phyloP scores from a whole-genome alignment of 2,329 filamentous ascomycete genomes.

The Aspergillus ochraceus region DNA sequence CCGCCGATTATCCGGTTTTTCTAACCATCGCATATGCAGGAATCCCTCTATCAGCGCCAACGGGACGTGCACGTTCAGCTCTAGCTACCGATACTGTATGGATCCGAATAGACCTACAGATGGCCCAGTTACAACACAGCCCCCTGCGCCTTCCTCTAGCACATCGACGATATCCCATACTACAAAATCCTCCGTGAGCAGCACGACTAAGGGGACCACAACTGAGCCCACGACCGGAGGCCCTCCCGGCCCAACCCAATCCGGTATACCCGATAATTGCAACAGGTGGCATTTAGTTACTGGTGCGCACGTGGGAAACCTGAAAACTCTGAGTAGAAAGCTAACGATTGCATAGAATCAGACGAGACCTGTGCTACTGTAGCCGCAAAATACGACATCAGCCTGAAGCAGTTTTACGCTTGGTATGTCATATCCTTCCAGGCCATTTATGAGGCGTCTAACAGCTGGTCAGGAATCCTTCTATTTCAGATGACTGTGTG shows the following conservation, averaged over 20 bases:
- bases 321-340: not conserved
- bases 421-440: not conserved
- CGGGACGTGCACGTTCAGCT: not conserved
- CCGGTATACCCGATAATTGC: not conserved
- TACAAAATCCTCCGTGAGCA: not conserved
- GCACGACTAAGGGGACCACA: not conserved
- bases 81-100: constrained; percentile 6
- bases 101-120: not conserved
- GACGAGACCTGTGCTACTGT: not conserved
- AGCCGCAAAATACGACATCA: not conserved
- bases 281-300: not conserved
- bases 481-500: not conserved
- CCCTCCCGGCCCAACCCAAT: not conserved
- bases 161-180: not conserved
- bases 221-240: not conserved
- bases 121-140: not conserved
- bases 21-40: not conserved
- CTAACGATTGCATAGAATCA: not conserved
- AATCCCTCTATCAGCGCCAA: constrained; percentile 5
- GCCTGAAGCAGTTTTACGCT: not conserved
- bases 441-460: not conserved
- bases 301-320: not conserved
- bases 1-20: not conserved
- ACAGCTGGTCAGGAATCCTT: not conserved
- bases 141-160: not conserved